Evolutionary conservation across 192 early-diverging fungal species (phyloP).

Genomic region (Chytriomyces sp.): DNA sequence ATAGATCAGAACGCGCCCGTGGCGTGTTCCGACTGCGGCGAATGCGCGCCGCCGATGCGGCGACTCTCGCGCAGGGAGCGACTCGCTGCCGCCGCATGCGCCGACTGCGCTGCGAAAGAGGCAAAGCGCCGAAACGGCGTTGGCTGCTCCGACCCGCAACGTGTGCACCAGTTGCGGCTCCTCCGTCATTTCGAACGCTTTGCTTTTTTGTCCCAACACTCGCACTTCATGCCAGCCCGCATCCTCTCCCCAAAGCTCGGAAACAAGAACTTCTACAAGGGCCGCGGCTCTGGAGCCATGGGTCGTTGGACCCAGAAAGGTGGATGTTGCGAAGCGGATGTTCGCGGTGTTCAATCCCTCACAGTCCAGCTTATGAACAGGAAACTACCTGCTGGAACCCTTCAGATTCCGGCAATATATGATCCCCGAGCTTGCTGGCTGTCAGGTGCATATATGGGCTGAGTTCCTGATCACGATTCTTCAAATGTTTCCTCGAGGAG

Average conservation of each 20-base stretch:
- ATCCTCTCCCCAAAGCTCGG: slow-evolving; percentile 51
- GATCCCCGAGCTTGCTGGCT: slow-evolving; percentile 34
- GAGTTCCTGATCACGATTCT: too few relatives aligned
- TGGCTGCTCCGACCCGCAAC: background rate
- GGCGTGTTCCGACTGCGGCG: background rate
- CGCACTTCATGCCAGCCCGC: slow-evolving; percentile 4
- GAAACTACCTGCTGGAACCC: slow-evolving; percentile 41
- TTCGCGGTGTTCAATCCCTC: too few relatives aligned
- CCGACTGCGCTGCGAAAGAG: background rate
- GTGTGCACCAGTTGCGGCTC: background rate
- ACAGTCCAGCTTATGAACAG: slow-evolving; percentile 6
- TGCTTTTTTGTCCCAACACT: background rate
- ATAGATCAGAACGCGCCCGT: too few relatives aligned
- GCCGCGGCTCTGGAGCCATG: slow-evolving; percentile 49
- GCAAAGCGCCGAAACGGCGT: background rate
- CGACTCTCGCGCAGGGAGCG: background rate
- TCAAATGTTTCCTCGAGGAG: too few relatives aligned
- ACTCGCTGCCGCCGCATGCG: background rate
- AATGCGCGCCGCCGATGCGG: background rate
- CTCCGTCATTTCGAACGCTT: background rate
- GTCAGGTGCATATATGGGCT: too few relatives aligned
- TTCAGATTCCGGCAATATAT: slow-evolving; percentile 39
- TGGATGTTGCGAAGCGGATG: too few relatives aligned
- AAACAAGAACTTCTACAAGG: slow-evolving; percentile 68
- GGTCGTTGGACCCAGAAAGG: slow-evolving; percentile 50